Evolutionary conservation across 129 eudicot species (phyloP).

Genomic region (Saussurea involucrata): DNA sequence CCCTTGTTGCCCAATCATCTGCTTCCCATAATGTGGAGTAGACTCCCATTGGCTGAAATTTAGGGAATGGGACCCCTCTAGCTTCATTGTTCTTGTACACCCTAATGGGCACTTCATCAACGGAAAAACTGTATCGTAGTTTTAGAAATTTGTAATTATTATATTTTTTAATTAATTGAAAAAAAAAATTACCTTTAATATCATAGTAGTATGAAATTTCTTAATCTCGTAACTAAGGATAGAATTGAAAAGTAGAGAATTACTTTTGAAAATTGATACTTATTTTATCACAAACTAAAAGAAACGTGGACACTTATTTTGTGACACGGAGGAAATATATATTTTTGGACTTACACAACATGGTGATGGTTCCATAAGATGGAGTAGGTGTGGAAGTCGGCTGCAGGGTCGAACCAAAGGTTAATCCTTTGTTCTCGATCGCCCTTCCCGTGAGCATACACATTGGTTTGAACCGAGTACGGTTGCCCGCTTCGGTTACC

Average conservation of each 20-base stretch:
- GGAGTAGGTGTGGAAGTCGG: conserved; percentile 66
- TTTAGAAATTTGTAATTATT: neutral
- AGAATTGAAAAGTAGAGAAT: too few species aligned
- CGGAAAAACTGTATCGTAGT: conserved; percentile 46
- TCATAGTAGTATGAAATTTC: too few species aligned
- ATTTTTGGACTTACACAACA: conserved; percentile 50
- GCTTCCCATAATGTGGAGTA: conserved; percentile 97
- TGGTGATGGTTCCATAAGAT: conserved; percentile 80
- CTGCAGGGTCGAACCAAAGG: conserved; percentile 94
- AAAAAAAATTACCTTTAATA: neutral
- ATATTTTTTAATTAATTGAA: neutral
- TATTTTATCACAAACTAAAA: too few species aligned
- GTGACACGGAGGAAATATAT: neutral
- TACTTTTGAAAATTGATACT: too few species aligned
- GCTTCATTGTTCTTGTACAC: conserved; percentile 94
- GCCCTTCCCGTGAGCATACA: conserved; percentile 81
- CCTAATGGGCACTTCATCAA: conserved; percentile 82
- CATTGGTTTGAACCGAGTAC: conserved; percentile 85
- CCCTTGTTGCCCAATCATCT: conserved; percentile 98
- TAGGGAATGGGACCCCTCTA: conserved; percentile 81
- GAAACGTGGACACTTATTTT: neutral
- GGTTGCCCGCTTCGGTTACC: conserved; percentile 93
- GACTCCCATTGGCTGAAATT: conserved; percentile 85
- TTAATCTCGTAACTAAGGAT: neutral
- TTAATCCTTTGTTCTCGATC: conserved; percentile 84